Evolutionary conservation across 768 basidiomycete species (phyloP).

Genomic region (Leccinum obscurum): DNA sequence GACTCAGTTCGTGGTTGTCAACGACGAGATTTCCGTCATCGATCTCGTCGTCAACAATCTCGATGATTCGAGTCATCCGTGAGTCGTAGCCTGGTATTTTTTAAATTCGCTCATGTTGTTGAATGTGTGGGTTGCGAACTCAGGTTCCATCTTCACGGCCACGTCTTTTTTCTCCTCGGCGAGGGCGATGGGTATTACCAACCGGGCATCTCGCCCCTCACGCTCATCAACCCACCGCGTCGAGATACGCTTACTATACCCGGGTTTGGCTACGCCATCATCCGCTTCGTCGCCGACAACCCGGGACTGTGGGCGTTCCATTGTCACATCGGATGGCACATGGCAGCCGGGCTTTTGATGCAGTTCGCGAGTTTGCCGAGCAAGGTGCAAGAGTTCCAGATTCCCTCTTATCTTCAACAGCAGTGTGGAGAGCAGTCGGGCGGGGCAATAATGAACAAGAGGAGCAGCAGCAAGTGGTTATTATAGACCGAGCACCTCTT

Average conservation of each 20-base stretch:
- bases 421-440: slow-evolving; percentile 38
- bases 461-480: slow-evolving; percentile 19
- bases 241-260: slow-evolving; percentile 45
- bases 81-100: slow-evolving; percentile 2
- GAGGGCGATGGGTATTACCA: slow-evolving; percentile 37
- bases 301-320: slow-evolving; percentile 49
- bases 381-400: slow-evolving; percentile 32
- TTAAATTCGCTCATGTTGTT: background rate
- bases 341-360: slow-evolving; percentile 42
- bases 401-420: slow-evolving; percentile 35
- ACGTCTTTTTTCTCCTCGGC: slow-evolving; percentile 37
- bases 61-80: slow-evolving; percentile 35
- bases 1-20: slow-evolving; percentile 27
- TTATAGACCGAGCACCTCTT: slow-evolving; percentile 29
- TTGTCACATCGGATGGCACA: slow-evolving; percentile 43
- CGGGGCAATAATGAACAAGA: slow-evolving; percentile 20
- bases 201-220: slow-evolving; percentile 29
- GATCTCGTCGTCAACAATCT: slow-evolving; percentile 25
- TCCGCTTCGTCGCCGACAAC: slow-evolving; percentile 45
- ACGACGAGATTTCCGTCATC: slow-evolving; percentile 29
- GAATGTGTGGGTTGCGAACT: background rate
- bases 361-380: slow-evolving; percentile 41
- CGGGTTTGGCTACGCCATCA: slow-evolving; percentile 36
- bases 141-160: slow-evolving; percentile 42
- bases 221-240: slow-evolving; percentile 38